Percentiles rank a stretch among this genome's conserved stretches.
Conservation (phyloP, 1,284 basidiomycete species). For the Ustilago tritici region DNA sequence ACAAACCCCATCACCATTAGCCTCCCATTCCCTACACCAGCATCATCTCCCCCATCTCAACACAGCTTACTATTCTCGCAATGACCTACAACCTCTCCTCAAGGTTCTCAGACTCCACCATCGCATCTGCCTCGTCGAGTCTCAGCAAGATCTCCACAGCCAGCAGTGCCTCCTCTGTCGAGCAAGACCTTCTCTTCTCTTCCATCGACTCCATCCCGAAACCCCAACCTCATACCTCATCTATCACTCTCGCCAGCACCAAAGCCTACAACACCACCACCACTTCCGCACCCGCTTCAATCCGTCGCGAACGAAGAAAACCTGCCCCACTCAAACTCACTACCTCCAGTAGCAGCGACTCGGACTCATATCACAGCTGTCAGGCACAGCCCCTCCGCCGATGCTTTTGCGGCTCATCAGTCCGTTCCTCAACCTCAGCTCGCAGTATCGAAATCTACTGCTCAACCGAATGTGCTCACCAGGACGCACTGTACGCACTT, state of each 20-base stretch:
- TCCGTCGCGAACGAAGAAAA: conserved; percentile 26
- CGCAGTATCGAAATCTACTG: conserved; percentile 41
- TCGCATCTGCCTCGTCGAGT: conserved; percentile 35
- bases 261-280: conserved; percentile 14
- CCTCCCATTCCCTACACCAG: not conserved
- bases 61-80: not conserved
- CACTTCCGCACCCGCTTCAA: too few relatives aligned
- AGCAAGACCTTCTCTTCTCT: conserved; percentile 21
- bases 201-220: conserved; percentile 27
- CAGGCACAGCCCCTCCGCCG: conserved; percentile 5
- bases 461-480: conserved; percentile 29
- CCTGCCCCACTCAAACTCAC: conserved; percentile 24
- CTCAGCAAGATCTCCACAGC: conserved; percentile 26
- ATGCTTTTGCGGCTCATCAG: conserved; percentile 32
- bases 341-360: conserved; percentile 7
- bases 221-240: conserved; percentile 41
- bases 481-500: conserved; percentile 35
- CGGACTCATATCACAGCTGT: conserved; percentile 24
- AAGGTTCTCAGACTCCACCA: conserved; percentile 43
- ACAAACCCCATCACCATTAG: not conserved
- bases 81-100: conserved; percentile 30
- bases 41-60: not conserved
- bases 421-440: conserved; percentile 12
- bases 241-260: conserved; percentile 40
- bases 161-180: conserved; percentile 32